phyloP scores from a whole-genome alignment of 208 protist species.

The Leishmania lainsoni region DNA sequence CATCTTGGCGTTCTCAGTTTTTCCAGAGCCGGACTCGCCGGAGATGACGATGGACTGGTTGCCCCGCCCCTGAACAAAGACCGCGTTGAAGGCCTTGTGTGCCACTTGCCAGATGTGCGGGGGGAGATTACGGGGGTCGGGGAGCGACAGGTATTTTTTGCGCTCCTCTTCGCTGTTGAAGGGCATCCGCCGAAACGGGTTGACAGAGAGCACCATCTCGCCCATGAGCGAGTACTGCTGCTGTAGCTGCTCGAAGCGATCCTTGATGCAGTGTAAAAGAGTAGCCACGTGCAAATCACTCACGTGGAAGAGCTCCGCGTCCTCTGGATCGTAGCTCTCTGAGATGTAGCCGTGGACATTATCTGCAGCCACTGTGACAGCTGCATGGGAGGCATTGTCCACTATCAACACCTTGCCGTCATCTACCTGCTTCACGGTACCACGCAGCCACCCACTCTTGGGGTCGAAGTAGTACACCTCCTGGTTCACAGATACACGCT shows the following conservation, averaged over 20 bases:
- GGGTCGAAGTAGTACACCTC: conserved; percentile 79
- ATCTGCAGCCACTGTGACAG: conserved; percentile 36
- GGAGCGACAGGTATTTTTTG: conserved; percentile 65
- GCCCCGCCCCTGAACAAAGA: conserved; percentile 69
- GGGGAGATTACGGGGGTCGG: conserved; percentile 58
- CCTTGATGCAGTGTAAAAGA: conserved; percentile 90
- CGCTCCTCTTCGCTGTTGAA: conserved; percentile 85
- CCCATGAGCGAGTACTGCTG: conserved; percentile 93
- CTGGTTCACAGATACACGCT: conserved; percentile 74
- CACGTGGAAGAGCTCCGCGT: conserved; percentile 84
- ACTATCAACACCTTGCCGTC: conserved; percentile 57
- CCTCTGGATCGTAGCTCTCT: conserved; percentile 70
- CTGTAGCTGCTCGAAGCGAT: conserved; percentile 80
- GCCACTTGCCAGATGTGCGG: conserved; percentile 93
- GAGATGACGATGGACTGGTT: conserved; percentile 94
- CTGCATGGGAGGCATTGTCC: conserved; percentile 32
- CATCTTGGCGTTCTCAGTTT: conserved; percentile 94
- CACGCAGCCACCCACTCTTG: conserved; percentile 80
- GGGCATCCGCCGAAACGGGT: conserved; percentile 88
- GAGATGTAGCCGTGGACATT: conserved; percentile 80
- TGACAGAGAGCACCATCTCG: conserved; percentile 93
- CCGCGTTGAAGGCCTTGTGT: conserved; percentile 83
- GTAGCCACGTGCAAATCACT: conserved; percentile 91
- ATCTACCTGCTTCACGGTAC: conserved; percentile 47
- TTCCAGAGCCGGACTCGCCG: conserved; percentile 96